Evolutionary conservation across 2,329 filamentous ascomycete species (phyloP).

Genomic region (Chaetomium sp.): DNA sequence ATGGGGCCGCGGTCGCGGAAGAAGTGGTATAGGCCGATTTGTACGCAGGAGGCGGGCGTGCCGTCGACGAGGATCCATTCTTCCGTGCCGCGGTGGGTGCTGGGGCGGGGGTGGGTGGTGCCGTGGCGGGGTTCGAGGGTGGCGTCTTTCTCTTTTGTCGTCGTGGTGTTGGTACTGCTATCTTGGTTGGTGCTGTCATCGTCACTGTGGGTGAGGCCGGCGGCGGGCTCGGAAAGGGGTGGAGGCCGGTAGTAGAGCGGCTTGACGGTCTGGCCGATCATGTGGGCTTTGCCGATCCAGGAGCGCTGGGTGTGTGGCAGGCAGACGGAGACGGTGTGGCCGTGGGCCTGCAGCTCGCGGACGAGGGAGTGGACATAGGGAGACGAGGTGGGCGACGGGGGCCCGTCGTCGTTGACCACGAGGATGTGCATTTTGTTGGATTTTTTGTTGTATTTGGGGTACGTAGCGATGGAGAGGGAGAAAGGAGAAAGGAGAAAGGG

Average conservation of each 20-base stretch:
- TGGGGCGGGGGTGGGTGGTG: slow-evolving; percentile 55
- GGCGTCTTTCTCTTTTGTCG: slow-evolving; percentile 27
- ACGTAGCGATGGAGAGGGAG: no score
- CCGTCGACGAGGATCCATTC: slow-evolving; percentile 80
- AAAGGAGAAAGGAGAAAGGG: background rate
- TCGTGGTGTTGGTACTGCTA: slow-evolving; percentile 23
- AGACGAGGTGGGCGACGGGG: slow-evolving; percentile 69
- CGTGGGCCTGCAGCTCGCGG: slow-evolving; percentile 61
- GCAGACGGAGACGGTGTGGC: slow-evolving; percentile 85
- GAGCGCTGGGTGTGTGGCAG: slow-evolving; percentile 87
- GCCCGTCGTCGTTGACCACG: slow-evolving; percentile 74
- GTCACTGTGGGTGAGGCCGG: slow-evolving; percentile 26
- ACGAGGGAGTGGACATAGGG: slow-evolving; percentile 75
- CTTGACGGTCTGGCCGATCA: slow-evolving; percentile 81
- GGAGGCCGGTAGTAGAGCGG: slow-evolving; percentile 73
- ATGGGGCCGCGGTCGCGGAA: slow-evolving; percentile 65
- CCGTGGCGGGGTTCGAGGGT: slow-evolving; percentile 43
- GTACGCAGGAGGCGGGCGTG: slow-evolving; percentile 72
- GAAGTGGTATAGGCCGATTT: slow-evolving; percentile 76
- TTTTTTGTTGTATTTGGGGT: background rate
- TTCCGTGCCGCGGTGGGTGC: slow-evolving; percentile 44
- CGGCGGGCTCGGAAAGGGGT: slow-evolving; percentile 28
- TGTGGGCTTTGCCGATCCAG: slow-evolving; percentile 98
- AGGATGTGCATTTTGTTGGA: slow-evolving; percentile 58
- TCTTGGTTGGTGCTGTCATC: background rate